A percentile compares a stretch with the other conserved stretches of the same genome.
Evolutionary conservation across 2,329 filamentous ascomycete species (phyloP).

Genomic region (Colletotrichum eleusines): DNA sequence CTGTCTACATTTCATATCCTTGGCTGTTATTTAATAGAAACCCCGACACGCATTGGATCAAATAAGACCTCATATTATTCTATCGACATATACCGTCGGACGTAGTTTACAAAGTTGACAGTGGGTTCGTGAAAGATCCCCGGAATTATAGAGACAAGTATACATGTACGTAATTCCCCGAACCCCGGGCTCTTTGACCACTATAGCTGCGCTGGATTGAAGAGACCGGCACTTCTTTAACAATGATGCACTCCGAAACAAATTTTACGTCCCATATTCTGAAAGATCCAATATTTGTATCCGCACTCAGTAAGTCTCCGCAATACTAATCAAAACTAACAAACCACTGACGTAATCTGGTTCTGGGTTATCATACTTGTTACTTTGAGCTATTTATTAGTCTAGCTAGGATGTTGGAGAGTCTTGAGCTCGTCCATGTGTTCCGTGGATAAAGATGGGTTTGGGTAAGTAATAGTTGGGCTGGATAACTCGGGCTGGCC

Average conservation of each 20-base stretch:
- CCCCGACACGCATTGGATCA: conserved; percentile 44
- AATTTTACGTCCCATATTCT: conserved; percentile 48
- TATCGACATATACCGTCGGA: conserved; percentile 45
- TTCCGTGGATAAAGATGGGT: background rate
- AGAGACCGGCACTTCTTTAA: conserved; percentile 24
- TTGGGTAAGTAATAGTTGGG: background rate
- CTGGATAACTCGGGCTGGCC: conserved; percentile 35
- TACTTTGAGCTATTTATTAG: conserved; percentile 4
- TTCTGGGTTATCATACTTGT: conserved; percentile 24
- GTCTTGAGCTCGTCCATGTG: background rate
- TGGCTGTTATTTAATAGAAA: conserved; percentile 27
- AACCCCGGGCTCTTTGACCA: conserved; percentile 46
- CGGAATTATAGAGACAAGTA: conserved; percentile 46
- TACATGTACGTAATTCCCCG: conserved; percentile 47
- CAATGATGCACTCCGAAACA: conserved; percentile 44
- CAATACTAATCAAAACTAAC: accelerated
- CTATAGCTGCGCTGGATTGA: conserved; percentile 46
- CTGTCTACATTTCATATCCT: background rate
- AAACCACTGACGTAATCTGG: background rate
- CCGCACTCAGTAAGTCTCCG: conserved; percentile 45
- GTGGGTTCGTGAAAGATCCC: conserved; percentile 46
- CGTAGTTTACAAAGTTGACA: conserved; percentile 45
- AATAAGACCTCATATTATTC: conserved; percentile 48
- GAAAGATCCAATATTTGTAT: conserved; percentile 48
- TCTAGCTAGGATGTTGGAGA: conserved; percentile 8